phyloP scores from a whole-genome alignment of 495 filamentous ascomycete genomes.

The Tetracladium marchalianum region DNA sequence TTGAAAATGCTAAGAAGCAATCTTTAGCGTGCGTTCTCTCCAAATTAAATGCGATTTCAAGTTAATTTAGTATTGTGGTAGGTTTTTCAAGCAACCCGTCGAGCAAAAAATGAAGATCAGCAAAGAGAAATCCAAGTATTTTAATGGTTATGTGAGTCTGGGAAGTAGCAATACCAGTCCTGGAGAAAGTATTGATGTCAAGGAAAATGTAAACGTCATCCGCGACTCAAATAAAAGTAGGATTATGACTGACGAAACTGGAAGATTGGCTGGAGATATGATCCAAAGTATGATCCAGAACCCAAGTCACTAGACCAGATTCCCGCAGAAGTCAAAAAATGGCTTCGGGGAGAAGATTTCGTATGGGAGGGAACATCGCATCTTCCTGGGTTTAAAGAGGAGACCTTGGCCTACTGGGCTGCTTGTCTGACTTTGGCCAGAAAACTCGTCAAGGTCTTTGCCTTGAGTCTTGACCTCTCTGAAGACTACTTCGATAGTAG shows the following conservation, averaged over 20 bases:
- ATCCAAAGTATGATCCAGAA: conserved; percentile 34
- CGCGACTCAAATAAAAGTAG: neutral
- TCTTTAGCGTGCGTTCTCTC: conserved; percentile 17
- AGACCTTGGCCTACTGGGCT: conserved; percentile 36
- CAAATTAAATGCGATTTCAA: conserved; percentile 10
- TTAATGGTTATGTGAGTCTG: conserved; percentile 23
- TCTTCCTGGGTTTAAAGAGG: conserved; percentile 36
- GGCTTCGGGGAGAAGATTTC: conserved; percentile 32
- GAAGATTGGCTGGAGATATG: conserved; percentile 27
- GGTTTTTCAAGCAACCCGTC: conserved; percentile 35
- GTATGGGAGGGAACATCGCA: conserved; percentile 39
- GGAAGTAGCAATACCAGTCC: conserved; percentile 16
- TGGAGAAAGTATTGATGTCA: conserved; percentile 18
- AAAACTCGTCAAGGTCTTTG: conserved; percentile 37
- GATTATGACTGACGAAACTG: neutral
- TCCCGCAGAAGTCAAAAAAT: conserved; percentile 26
- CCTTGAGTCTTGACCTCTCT: conserved; percentile 35
- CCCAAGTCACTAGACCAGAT: conserved; percentile 23
- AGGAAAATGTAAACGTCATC: conserved; percentile 11
- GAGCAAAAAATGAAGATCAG: conserved; percentile 29
- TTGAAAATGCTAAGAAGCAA: conserved; percentile 31
- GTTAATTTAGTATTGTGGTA: conserved; percentile 6
- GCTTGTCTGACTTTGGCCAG: conserved; percentile 35
- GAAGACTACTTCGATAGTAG: conserved; percentile 42
- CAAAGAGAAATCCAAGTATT: conserved; percentile 15